These are phyloP conservation scores for Solanum bukasovii DNA, from an alignment of 257 asterid genomes.

Conservation along the genomic window DNA sequence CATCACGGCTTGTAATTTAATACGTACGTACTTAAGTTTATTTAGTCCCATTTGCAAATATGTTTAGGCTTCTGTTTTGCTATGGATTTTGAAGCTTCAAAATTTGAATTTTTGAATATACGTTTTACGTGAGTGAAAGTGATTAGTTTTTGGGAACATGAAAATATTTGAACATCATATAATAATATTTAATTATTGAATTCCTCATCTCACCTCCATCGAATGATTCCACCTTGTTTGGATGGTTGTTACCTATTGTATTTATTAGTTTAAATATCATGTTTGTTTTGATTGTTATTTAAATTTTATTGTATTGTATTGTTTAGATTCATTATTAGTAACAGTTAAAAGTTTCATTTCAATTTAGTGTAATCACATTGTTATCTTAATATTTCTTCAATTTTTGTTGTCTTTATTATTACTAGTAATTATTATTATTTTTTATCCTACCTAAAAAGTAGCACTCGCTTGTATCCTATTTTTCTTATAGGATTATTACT, in stretches of 20 bases:
- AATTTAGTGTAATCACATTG: background rate
- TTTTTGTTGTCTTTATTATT: background rate
- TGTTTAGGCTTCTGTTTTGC: background rate
- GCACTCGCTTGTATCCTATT: background rate
- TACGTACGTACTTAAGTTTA: background rate
- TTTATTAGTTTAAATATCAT: too few relatives aligned
- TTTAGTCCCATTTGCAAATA: background rate
- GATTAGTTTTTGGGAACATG: background rate
- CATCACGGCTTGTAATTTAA: background rate
- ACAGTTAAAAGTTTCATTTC: too few relatives aligned
- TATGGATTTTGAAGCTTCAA: background rate
- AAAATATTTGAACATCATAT: too few relatives aligned
- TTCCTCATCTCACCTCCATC: background rate
- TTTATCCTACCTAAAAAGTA: background rate
- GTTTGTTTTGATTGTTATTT: too few relatives aligned
- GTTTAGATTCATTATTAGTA: too few relatives aligned
- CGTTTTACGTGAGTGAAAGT: background rate
- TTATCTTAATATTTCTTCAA: too few relatives aligned
- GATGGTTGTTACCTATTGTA: background rate
- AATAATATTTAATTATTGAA: background rate
- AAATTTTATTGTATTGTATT: too few relatives aligned
- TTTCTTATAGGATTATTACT: background rate
- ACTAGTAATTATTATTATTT: too few relatives aligned
- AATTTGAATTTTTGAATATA: background rate
- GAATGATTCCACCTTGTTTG: background rate